Base-by-base conservation (phyloP, 176 grass and related monocot species). In the Melocanna baccifera region DNA sequence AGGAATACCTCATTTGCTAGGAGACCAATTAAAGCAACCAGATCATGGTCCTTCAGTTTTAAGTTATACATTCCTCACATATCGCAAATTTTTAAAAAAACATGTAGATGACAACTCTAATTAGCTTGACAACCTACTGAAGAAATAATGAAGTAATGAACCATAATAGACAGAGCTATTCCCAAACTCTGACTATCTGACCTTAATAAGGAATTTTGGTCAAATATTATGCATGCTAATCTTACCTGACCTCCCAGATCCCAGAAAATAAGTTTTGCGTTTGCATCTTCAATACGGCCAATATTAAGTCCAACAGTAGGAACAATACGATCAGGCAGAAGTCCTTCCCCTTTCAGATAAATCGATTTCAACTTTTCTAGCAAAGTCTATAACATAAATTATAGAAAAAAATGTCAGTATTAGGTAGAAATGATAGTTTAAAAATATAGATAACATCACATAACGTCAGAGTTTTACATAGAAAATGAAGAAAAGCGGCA, bases 261-360 rank as follows among this genome's bases (percentile, higher is more conserved):
- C 95, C 95, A 98, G 88, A 95, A 92, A 74, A 94, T 93, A 87
- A 98, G 89, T 53, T 98, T 93, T 41, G 91, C 88, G 77, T 93
- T 96, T 72, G 88, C 67, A 76, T 92, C 88, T 86, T 98, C 95
- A 80, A 98, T 91, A 51, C 95, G 87, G 13, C 92, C 89, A 78
- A 98, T 93, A 69, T 98, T 98, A 76, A 98, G 91, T 41, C 95
- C 95, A 83, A 98, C 91, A 16, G 95, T 98, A 22, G 95, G 95
- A 82, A 95, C 91, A 23, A 95, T 91, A 61, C 89, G 85, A 75
- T 98, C 95, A 51, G 89, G 95, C 19, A 87, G 77, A 23, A 98
- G 85, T 15, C 92, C 95, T 84, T 93, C 92, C 34, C 81, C 85
- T 67, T 93, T 91, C 36, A 88, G 89, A 82, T 91, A 98, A 47